Conservation (phyloP, 2,329 filamentous ascomycete genomes). For the Pezicula radicicola region DNA sequence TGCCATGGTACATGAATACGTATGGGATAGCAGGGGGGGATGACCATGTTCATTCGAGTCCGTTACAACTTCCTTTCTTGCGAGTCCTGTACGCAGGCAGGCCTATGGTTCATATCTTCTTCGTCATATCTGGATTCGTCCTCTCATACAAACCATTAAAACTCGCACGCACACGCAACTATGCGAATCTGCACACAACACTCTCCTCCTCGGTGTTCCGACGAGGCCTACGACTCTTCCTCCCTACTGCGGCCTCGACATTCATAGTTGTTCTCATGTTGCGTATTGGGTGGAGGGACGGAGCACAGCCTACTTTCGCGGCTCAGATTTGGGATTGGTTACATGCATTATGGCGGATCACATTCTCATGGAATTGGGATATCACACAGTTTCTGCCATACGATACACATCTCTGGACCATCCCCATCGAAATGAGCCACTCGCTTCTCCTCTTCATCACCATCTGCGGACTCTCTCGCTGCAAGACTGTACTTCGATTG, state of each 20-base stretch:
- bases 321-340: constrained; percentile 24
- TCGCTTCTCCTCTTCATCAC: constrained; percentile 8
- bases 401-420: constrained; percentile 9
- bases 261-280: constrained; percentile 32
- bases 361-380: constrained; percentile 28
- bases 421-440: constrained; percentile 7
- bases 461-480: constrained; percentile 5
- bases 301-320: constrained; percentile 19
- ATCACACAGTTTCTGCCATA: constrained; percentile 15
- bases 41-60: constrained; percentile 11
- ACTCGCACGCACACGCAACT: constrained; percentile 30
- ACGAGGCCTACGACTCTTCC: constrained; percentile 38
- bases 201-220: constrained; percentile 41
- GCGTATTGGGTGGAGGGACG: constrained; percentile 28
- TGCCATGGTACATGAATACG: constrained; percentile 26
- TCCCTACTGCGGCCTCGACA: constrained; percentile 37
- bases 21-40: constrained; percentile 19
- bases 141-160: constrained; percentile 37
- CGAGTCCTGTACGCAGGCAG: constrained; percentile 38
- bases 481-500: constrained; percentile 1
- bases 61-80: constrained; percentile 38
- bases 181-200: constrained; percentile 30
- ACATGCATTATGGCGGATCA: constrained; percentile 20
- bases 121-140: constrained; percentile 44
- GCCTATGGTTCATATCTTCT: constrained; percentile 45